Evolutionary conservation across 139 green algal species (phyloP), one percentile per base, ranked within the genome.

Genomic region (Micractinium conductrix): DNA sequence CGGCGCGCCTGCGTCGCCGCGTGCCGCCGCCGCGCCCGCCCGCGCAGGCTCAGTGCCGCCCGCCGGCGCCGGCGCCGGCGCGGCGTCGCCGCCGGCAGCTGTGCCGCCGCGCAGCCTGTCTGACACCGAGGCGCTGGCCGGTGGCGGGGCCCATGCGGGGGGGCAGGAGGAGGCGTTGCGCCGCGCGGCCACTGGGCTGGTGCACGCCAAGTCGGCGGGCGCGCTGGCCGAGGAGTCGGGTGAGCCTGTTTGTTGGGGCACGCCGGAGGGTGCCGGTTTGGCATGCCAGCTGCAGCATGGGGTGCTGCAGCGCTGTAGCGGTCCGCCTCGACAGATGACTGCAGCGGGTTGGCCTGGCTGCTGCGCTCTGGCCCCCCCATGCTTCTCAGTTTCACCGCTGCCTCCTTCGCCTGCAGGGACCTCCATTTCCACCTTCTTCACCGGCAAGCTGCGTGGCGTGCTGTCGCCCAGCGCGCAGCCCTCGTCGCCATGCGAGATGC

Each of bases 381-480:
- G n/a, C n/a, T n/a, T n/a, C n/a, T n/a, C n/a, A n/a, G n/a, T n/a
- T n/a, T n/a, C n/a, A n/a, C n/a, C n/a, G n/a, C n/a, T n/a, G n/a
- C n/a, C n/a, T n/a, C 65, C 30, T 40, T 16, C n/a, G 8, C 21
- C 22, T 62, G 71, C 74, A 80, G 74, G 45, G 4, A 26, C 22
- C 24, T 82, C 58, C 28, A 28, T 60, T 26, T 48, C 76, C 8
- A n/a, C n/a, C n/a, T 71, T 40, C 0, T n/a, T 82, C 28, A 38
- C 76, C 40, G 40, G 28, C 38, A 71, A 82, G 76, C 58, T 71
- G 58, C 37, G 12, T 38, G 76, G 30, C 4, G 42, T 82, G 53
- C 28, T 82, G 55, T 82, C 76, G 8, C 76, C 76, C 28, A 33
- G 37, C 9, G 76, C 22, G 26, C 55, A 82, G 76, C 76, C 76